These are phyloP conservation scores for Nemania diffusa DNA, from an alignment of 2,329 filamentous ascomycete species.

Conservation along the genomic window DNA sequence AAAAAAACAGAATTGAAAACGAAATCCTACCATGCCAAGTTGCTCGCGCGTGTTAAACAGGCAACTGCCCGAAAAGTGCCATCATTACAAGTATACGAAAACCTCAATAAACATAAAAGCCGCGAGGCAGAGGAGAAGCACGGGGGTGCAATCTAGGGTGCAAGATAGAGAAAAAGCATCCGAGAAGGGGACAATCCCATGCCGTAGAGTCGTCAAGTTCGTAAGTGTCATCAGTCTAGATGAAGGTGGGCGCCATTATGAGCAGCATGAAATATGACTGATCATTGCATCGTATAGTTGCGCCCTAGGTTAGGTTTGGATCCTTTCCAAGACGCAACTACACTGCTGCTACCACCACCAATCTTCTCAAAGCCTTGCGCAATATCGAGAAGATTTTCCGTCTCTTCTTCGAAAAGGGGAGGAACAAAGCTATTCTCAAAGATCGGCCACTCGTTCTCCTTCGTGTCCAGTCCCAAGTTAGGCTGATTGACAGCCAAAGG, in stretches of 20 bases:
- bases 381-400: constrained; percentile 73
- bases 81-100: constrained; percentile 39
- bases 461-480: constrained; percentile 43
- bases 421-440: constrained; percentile 64
- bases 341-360: constrained; percentile 59
- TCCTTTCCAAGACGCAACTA: constrained; percentile 44
- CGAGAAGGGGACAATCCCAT: constrained; percentile 22
- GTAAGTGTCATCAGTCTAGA: constrained; percentile 30
- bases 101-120: constrained; percentile 48
- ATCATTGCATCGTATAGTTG: constrained; percentile 49
- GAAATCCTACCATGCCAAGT: constrained; percentile 36
- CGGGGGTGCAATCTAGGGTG: constrained; percentile 31
- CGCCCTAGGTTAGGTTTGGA: constrained; percentile 52
- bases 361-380: constrained; percentile 82
- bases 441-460: constrained; percentile 56
- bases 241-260: constrained; percentile 43
- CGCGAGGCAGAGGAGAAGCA: constrained; percentile 45
- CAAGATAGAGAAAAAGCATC: constrained; percentile 3
- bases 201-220: constrained; percentile 34
- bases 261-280: constrained; percentile 8
- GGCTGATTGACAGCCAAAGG: constrained; percentile 52
- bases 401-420: constrained; percentile 68
- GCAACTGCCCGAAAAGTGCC: constrained; percentile 31
- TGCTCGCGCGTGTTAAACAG: constrained; percentile 39
- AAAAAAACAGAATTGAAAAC: constrained; percentile 36